These are phyloP conservation scores for Leptosphaerulina australis DNA, from an alignment of 2,329 filamentous ascomycete genomes.

Conservation along the genomic window DNA sequence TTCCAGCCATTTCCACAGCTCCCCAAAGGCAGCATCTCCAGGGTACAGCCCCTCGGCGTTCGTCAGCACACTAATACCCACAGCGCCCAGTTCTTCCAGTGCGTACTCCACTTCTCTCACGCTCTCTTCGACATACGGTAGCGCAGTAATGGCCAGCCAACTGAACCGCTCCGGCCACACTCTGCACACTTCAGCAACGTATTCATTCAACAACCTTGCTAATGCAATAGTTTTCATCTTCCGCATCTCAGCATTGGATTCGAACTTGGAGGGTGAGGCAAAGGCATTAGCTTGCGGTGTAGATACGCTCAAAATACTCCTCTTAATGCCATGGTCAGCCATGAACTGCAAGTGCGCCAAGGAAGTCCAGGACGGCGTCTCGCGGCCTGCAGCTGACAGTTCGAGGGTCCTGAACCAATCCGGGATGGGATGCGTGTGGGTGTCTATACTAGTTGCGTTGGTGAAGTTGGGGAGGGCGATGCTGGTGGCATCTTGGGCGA, in stretches of 20 bases:
- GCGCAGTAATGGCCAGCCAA: conserved; percentile 36
- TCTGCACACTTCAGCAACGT: conserved; percentile 30
- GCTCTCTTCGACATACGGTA: conserved; percentile 41
- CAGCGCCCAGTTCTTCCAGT: conserved; percentile 36
- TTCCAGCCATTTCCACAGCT: conserved; percentile 39
- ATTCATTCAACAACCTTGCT: conserved; percentile 47
- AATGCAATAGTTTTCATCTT: conserved; percentile 39
- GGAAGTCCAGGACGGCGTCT: conserved; percentile 41
- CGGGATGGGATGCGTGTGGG: conserved; percentile 47
- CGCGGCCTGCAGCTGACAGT: conserved; percentile 41
- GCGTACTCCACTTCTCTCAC: conserved; percentile 40
- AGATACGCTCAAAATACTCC: conserved; percentile 41
- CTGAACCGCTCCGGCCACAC: conserved; percentile 37
- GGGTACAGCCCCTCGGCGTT: conserved; percentile 46
- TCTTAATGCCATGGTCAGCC: conserved; percentile 33
- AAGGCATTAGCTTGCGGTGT: conserved; percentile 48
- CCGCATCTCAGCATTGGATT: conserved; percentile 14
- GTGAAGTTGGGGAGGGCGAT: conserved; percentile 18
- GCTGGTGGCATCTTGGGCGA: conserved; percentile 21
- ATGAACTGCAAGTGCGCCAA: conserved; percentile 43
- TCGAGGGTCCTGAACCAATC: conserved; percentile 44
- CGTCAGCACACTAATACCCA: conserved; percentile 43
- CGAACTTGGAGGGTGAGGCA: conserved; percentile 1
- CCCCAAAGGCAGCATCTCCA: conserved; percentile 35
- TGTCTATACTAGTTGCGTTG: conserved; percentile 40